Percentiles rank a stretch among this genome's conserved stretches.
Conservation (phyloP, 2,329 filamentous ascomycete species). For the Madurella mycetomatis region DNA sequence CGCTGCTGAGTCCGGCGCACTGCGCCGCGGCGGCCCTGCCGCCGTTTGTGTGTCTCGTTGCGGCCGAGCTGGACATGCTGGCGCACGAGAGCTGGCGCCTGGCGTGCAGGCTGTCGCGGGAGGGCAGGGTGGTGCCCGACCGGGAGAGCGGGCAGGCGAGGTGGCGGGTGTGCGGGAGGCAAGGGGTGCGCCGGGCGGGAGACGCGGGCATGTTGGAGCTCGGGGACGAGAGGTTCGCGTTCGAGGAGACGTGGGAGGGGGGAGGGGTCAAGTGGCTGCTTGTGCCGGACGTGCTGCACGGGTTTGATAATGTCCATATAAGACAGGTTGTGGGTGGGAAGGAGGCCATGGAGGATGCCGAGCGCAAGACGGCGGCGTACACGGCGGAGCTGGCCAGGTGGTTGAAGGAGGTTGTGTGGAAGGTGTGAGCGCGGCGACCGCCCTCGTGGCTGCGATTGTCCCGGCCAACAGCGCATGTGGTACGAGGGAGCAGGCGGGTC, state of each 20-base stretch:
- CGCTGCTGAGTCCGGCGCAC: slow-evolving; percentile 39
- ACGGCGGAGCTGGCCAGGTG: slow-evolving; percentile 25
- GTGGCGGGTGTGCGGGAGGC: slow-evolving; percentile 15
- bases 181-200: not conserved
- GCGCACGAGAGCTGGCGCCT: slow-evolving; percentile 39
- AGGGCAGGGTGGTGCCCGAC: slow-evolving; percentile 23
- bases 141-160: slow-evolving; percentile 5
- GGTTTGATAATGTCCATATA: slow-evolving; percentile 35
- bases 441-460: no score
- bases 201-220: slow-evolving; percentile 14
- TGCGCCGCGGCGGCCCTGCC: slow-evolving; percentile 35
- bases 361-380: slow-evolving; percentile 27
- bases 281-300: slow-evolving; percentile 40
- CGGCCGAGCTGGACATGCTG: slow-evolving; percentile 43
- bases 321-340: slow-evolving; percentile 27
- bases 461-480: no score
- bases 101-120: slow-evolving; percentile 32
- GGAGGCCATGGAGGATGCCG: slow-evolving; percentile 30
- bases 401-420: slow-evolving; percentile 25
- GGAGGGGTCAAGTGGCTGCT: slow-evolving; percentile 38
- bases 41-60: slow-evolving; percentile 39
- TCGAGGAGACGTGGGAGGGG: slow-evolving; percentile 24
- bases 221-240: slow-evolving; percentile 29
- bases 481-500: no score
- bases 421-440: not conserved